Evolutionary conservation across 2,329 filamentous ascomycete species (phyloP).

Genomic region (Colletotrichum nymphaeae): DNA sequence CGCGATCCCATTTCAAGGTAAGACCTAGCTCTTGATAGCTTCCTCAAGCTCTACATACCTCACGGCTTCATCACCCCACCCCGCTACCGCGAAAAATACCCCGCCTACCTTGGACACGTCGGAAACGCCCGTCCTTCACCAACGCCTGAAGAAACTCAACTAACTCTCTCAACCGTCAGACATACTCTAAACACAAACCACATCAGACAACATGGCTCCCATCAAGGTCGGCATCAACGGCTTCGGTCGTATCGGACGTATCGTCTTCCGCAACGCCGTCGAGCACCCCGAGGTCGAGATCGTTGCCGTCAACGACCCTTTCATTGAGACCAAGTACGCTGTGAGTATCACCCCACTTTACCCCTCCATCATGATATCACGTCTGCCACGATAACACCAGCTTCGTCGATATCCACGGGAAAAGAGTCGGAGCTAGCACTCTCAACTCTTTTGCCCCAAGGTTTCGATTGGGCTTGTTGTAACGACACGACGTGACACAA

Average conservation of each 20-base stretch:
- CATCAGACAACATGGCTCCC: slow-evolving; percentile 50
- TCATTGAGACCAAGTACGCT: slow-evolving; percentile 98
- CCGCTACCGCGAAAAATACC: background rate
- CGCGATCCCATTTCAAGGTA: slow-evolving; percentile 22
- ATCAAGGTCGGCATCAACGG: slow-evolving; percentile 97
- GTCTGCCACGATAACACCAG: background rate
- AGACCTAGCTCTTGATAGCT: slow-evolving; percentile 17
- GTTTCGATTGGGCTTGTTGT: too few relatives aligned
- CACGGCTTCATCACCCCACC: slow-evolving; percentile 14
- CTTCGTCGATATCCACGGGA: background rate
- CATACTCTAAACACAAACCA: slow-evolving; percentile 38
- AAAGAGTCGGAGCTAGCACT: too few relatives aligned
- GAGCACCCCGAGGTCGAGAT: slow-evolving; percentile 91
- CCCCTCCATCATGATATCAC: slow-evolving; percentile 11
- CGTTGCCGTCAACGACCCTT: slow-evolving; percentile 98
- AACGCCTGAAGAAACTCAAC: background rate
- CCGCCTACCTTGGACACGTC: slow-evolving; percentile 3
- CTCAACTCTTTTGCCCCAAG: background rate
- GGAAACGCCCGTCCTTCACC: slow-evolving; percentile 1
- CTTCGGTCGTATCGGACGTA: slow-evolving; percentile 99
- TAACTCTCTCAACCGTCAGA: slow-evolving; percentile 16
- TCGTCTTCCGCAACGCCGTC: slow-evolving; percentile 98
- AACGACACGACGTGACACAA: background rate
- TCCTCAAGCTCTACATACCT: background rate
- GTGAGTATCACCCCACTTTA: slow-evolving; percentile 69